phyloP scores from a whole-genome alignment of 495 filamentous ascomycete genomes.

The Gamarada debralockiae region DNA sequence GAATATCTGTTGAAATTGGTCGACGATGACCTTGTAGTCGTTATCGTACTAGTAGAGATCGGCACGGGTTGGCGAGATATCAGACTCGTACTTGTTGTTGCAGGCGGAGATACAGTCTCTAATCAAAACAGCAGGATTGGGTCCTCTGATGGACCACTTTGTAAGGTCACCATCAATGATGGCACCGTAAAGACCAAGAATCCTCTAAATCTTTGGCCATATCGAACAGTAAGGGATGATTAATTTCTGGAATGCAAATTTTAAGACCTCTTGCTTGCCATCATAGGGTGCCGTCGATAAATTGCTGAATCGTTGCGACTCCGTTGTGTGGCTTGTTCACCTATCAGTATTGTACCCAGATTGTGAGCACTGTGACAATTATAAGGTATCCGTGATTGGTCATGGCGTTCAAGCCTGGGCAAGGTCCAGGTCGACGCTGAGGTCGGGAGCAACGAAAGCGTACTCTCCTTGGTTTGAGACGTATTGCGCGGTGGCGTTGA shows the following conservation, averaged over 20 bases:
- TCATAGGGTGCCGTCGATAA: too few relatives aligned
- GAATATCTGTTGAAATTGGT: slow-evolving; percentile 38
- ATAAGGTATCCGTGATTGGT: slow-evolving; percentile 52
- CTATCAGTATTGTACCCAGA: too few relatives aligned
- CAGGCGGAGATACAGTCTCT: slow-evolving; percentile 16
- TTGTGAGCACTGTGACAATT: too few relatives aligned
- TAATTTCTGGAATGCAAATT: too few relatives aligned
- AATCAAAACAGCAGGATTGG: neutral
- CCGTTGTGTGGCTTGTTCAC: too few relatives aligned
- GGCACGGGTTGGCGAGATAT: slow-evolving; percentile 49
- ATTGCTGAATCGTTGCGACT: too few relatives aligned
- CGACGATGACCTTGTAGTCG: slow-evolving; percentile 36
- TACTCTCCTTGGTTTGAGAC: slow-evolving; percentile 32
- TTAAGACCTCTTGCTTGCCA: too few relatives aligned
- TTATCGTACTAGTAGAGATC: slow-evolving; percentile 46
- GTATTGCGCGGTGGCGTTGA: slow-evolving; percentile 21
- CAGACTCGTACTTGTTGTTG: slow-evolving; percentile 35
- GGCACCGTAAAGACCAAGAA: too few relatives aligned
- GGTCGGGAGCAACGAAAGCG: slow-evolving; percentile 35
- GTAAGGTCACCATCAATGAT: slow-evolving; percentile 42
- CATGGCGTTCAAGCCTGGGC: slow-evolving; percentile 44
- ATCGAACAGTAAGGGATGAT: too few relatives aligned
- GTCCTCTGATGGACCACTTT: slow-evolving; percentile 14
- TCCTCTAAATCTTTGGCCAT: too few relatives aligned
- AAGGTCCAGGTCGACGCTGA: slow-evolving; percentile 42